Percentiles rank a stretch among this genome's conserved stretches.
These are phyloP conservation scores for Exophiala sideris DNA, from an alignment of 2,329 filamentous ascomycete species.

Conservation along the genomic window DNA sequence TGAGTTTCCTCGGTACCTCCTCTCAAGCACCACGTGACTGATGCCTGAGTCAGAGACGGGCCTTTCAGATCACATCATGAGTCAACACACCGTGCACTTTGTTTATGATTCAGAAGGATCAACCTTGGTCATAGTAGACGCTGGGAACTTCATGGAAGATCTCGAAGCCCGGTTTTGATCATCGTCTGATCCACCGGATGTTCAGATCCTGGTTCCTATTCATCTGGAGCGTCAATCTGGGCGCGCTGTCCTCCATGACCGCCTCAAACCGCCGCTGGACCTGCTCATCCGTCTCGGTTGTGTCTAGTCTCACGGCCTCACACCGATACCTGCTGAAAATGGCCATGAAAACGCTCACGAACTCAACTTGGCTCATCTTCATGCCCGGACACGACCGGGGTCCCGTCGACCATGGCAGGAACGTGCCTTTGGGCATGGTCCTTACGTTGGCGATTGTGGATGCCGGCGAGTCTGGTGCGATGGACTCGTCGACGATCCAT, in stretches of 20 bases:
- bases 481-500: slow-evolving; percentile 35
- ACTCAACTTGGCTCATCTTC: slow-evolving; percentile 57
- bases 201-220: slow-evolving; percentile 26
- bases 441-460: slow-evolving; percentile 30
- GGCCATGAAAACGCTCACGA: slow-evolving; percentile 45
- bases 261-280: slow-evolving; percentile 26
- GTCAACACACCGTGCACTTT: too few relatives aligned
- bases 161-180: background rate
- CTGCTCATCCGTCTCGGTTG: slow-evolving; percentile 28
- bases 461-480: slow-evolving; percentile 2
- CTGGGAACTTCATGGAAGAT: too few relatives aligned
- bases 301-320: slow-evolving; percentile 23
- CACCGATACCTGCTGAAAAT: slow-evolving; percentile 34
- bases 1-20: too few relatives aligned
- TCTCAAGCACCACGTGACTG: too few relatives aligned
- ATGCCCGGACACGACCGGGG: slow-evolving; percentile 52
- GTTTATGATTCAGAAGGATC: too few relatives aligned
- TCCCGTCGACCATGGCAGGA: slow-evolving; percentile 49
- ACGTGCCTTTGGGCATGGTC: slow-evolving; percentile 40
- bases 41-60: too few relatives aligned
- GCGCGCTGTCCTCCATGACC: slow-evolving; percentile 30
- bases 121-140: too few relatives aligned
- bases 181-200: slow-evolving; percentile 18
- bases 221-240: slow-evolving; percentile 34
- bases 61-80: too few relatives aligned